Evolutionary conservation across 352 stramenopile genomes (phyloP), one percentile per base, ranked within the genome.

Genomic region (Pythium monospermum): DNA sequence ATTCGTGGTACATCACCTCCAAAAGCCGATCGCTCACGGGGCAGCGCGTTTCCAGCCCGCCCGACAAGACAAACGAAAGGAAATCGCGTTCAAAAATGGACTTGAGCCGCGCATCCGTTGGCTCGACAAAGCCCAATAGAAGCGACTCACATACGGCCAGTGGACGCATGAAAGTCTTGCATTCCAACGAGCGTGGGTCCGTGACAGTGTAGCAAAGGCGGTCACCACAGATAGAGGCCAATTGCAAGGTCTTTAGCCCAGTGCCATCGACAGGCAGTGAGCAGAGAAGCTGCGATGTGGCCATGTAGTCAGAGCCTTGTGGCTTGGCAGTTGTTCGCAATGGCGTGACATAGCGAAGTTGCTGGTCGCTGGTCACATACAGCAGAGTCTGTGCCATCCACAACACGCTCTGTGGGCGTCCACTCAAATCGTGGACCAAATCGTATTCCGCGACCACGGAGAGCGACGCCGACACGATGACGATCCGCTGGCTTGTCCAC

Each of bases 331-430:
- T 31, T 2, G 36, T 21, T 3, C 41, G 39, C 13, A 84, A 31
- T 1, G 78, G 76, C 27, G 76, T 74, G 21, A 85, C 21, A 18
- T 83, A 84, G 28, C 75, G 67, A 10, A 93, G 19, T 39, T 85
- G 76, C 12, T 67, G 52, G 31, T 53, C 49, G 4, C 53, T 52
- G 10, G 83, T 87, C n/a, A 63, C 66, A 46, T 85, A 74, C 21
- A 86, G 36, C 22, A 93, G 53, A 25, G 79, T 74, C 32, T 88
- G 76, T 2, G 64, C 78, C 28, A 93, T 57, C 83, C 83, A 93
- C 2, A 93, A 40, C 30, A 83, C 38, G 53, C 69, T 85, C 33
- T 78, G 62, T 0, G 76, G 74, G 10, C 52, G 55, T n/a, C n/a
- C n/a, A 2, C 60, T 39, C 5, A 87, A 58, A 23, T 85, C 69